Conservation (phyloP, 2,329 filamentous ascomycete genomes). For the Trichoderma koningiopsis region DNA sequence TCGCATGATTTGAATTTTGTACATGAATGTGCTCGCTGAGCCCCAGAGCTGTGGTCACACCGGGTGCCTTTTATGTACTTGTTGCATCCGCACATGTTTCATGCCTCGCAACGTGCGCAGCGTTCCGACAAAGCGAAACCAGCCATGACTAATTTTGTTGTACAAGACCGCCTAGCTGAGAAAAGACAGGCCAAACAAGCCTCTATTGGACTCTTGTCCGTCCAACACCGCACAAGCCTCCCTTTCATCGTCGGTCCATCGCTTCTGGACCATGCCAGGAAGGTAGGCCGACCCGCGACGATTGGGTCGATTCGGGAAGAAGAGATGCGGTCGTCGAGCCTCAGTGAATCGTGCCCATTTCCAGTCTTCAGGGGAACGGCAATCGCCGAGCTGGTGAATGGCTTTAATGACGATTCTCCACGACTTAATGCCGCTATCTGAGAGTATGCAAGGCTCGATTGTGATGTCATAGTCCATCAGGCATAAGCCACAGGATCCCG, state of each 20-base stretch:
- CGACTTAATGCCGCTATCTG: not conserved
- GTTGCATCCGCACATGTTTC: not conserved
- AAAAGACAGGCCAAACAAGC: not conserved
- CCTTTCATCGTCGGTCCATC: slow-evolving; percentile 26
- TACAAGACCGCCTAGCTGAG: not conserved
- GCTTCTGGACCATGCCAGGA: slow-evolving; percentile 28
- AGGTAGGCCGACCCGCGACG: slow-evolving; percentile 29
- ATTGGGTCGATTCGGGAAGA: slow-evolving; percentile 32
- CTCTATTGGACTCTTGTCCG: not conserved
- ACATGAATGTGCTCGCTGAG: not conserved
- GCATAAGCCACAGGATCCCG: slow-evolving; percentile 32
- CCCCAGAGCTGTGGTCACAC: not conserved
- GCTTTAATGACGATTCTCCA: slow-evolving; percentile 29
- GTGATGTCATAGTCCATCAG: slow-evolving; percentile 34
- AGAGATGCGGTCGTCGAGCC: slow-evolving; percentile 28
- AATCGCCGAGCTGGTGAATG: slow-evolving; percentile 31
- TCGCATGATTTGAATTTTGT: slow-evolving; percentile 1
- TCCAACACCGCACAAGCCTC: slow-evolving; percentile 13
- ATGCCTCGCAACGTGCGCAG: not conserved
- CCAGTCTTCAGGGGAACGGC: slow-evolving; percentile 32
- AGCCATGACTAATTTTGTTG: not conserved
- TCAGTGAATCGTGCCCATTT: slow-evolving; percentile 35
- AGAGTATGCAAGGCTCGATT: slow-evolving; percentile 19
- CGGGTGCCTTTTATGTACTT: not conserved
- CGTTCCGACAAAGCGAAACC: not conserved